Conservation (phyloP, 257 asterid species). For the Fraxinus pennsylvanica region DNA sequence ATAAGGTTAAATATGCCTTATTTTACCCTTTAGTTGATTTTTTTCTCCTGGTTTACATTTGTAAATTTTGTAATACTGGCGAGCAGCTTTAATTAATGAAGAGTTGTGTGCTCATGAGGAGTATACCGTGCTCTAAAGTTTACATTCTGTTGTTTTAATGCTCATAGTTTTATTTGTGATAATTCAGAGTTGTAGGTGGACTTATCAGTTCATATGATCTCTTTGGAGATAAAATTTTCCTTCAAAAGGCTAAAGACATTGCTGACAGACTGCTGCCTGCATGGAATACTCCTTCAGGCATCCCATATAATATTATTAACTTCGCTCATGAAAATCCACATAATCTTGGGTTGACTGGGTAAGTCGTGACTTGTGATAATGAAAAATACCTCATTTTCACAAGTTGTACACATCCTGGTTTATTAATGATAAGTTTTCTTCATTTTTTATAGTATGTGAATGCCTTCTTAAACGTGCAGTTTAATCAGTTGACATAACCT, state of each 20-base stretch:
- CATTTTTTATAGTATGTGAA: too few relatives aligned
- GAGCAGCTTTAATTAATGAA: slow-evolving; percentile 18
- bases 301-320: slow-evolving; percentile 86
- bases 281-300: slow-evolving; percentile 91
- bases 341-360: slow-evolving; percentile 99
- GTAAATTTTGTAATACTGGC: slow-evolving; percentile 7
- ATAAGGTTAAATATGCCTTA: slow-evolving; percentile 67
- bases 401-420: neutral
- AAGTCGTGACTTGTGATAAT: slow-evolving; percentile 31
- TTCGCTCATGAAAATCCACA: slow-evolving; percentile 87
- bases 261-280: slow-evolving; percentile 97
- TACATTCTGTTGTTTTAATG: neutral
- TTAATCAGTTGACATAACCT: neutral
- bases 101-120: neutral
- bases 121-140: neutral
- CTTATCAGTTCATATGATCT: slow-evolving; percentile 95
- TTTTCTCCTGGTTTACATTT: slow-evolving; percentile 21
- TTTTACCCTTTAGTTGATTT: slow-evolving; percentile 33
- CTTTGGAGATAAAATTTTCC: slow-evolving; percentile 86
- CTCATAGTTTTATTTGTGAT: slow-evolving; percentile 37
- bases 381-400: neutral
- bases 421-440: neutral
- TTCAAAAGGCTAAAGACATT: slow-evolving; percentile 90
- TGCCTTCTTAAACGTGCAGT: neutral
- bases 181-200: slow-evolving; percentile 96